Percentiles rank a stretch among this genome's conserved stretches.
phyloP scores from a whole-genome alignment of 306 rosid genomes.

The Prunus mira region DNA sequence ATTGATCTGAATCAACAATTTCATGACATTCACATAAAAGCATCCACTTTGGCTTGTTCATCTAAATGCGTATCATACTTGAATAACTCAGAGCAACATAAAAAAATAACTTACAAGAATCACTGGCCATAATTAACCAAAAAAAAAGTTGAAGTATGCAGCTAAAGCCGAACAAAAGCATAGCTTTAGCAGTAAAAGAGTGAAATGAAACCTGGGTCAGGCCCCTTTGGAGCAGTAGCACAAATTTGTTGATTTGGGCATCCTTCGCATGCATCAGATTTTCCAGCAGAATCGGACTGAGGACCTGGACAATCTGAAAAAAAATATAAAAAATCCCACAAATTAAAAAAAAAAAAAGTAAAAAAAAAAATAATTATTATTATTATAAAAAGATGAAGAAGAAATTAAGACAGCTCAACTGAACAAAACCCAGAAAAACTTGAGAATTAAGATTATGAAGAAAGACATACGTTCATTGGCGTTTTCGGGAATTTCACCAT shows the following conservation, averaged over 20 bases:
- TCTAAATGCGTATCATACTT: too few species aligned
- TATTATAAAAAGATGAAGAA: not conserved
- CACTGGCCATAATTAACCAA: not conserved
- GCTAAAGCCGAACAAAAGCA: too few species aligned
- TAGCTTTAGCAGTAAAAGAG: not conserved
- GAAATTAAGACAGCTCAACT: too few species aligned
- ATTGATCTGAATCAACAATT: not conserved
- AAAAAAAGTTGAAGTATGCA: too few species aligned
- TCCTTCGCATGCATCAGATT: conserved; percentile 70
- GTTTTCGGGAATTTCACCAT: conserved; percentile 65
- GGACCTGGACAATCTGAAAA: conserved; percentile 85
- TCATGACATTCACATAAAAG: not conserved
- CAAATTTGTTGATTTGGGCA: conserved; percentile 84
- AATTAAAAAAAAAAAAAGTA: too few species aligned
- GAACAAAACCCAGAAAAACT: not conserved
- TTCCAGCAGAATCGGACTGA: conserved; percentile 80
- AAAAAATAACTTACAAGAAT: not conserved
- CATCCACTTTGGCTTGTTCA: not conserved
- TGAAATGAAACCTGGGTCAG: conserved; percentile 65
- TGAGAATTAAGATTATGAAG: too few species aligned
- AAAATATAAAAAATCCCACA: not conserved
- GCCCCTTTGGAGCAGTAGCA: conserved; percentile 92
- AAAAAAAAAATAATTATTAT: too few species aligned
- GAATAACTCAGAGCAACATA: not conserved
- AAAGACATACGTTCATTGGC: conserved; percentile 70